A percentile compares a stretch with the other conserved stretches of the same genome.
These are phyloP conservation scores for Cordyceps cicadae DNA, from an alignment of 2,329 filamentous ascomycete species.

Conservation along the genomic window DNA sequence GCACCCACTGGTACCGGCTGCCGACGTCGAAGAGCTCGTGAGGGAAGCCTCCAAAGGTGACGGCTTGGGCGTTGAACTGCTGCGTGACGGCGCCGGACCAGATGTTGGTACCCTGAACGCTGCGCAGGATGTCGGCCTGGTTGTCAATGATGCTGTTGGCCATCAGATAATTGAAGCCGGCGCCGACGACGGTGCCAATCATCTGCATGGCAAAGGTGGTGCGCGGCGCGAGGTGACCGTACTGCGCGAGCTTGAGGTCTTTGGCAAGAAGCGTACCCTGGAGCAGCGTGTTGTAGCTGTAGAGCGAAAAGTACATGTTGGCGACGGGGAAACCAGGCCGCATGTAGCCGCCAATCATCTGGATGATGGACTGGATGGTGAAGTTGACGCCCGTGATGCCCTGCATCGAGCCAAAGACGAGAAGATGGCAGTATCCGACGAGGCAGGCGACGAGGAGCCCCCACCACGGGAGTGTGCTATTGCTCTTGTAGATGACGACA, in stretches of 20 bases:
- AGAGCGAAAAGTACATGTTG: slow-evolving; percentile 37
- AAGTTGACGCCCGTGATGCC: slow-evolving; percentile 33
- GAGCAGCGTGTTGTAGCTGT: slow-evolving; percentile 24
- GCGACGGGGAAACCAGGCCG: slow-evolving; percentile 31
- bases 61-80: slow-evolving; percentile 32
- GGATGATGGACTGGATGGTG: slow-evolving; percentile 30
- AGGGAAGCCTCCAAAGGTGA: slow-evolving; percentile 20
- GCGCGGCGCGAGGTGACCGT: slow-evolving; percentile 20
- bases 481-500: slow-evolving; percentile 25
- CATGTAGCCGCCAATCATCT: slow-evolving; percentile 42
- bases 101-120: slow-evolving; percentile 32
- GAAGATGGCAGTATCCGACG: slow-evolving; percentile 26
- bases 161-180: slow-evolving; percentile 37
- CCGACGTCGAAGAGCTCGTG: slow-evolving; percentile 16
- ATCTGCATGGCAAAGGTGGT: slow-evolving; percentile 27
- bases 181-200: slow-evolving; percentile 32
- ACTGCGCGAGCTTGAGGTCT: slow-evolving; percentile 23
- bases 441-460: slow-evolving; percentile 32
- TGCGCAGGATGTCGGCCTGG: slow-evolving; percentile 31
- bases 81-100: slow-evolving; percentile 40
- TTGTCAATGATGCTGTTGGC: slow-evolving; percentile 36
- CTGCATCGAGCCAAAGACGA: slow-evolving; percentile 32
- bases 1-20: slow-evolving; percentile 12
- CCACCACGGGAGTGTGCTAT: slow-evolving; percentile 26
- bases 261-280: slow-evolving; percentile 25